phyloP scores from a whole-genome alignment of 108 stramenopile genomes.

The Conticribra guillardii region DNA sequence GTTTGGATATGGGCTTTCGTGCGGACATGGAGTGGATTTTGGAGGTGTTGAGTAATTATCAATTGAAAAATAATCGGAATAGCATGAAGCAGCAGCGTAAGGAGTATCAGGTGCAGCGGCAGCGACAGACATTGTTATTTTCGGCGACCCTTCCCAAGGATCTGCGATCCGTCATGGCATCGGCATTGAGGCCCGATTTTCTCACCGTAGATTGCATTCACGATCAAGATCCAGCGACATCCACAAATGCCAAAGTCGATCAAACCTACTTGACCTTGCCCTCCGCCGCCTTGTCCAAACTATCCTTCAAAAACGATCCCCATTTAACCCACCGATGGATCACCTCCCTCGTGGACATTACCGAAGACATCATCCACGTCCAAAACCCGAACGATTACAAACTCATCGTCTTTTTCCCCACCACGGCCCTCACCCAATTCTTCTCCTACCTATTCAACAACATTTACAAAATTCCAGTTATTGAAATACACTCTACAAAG shows the following conservation, averaged over 20 bases:
- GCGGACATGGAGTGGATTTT: slow-evolving; percentile 80
- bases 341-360: slow-evolving; percentile 45
- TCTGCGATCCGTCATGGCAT: slow-evolving; percentile 61
- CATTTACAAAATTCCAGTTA: slow-evolving; percentile 58
- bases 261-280: slow-evolving; percentile 51
- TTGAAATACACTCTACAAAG: slow-evolving; percentile 86
- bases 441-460: slow-evolving; percentile 69
- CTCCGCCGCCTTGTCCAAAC: no score
- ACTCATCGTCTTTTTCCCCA: slow-evolving; percentile 85
- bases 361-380: slow-evolving; percentile 55
- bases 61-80: slow-evolving; percentile 1
- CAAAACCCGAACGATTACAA: slow-evolving; percentile 79
- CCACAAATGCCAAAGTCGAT: slow-evolving; percentile 40
- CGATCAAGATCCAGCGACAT: slow-evolving; percentile 45
- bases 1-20: slow-evolving; percentile 91
- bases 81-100: background rate
- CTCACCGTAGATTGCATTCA: slow-evolving; percentile 51
- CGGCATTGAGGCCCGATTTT: slow-evolving; percentile 52
- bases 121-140: slow-evolving; percentile 83
- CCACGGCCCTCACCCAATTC: slow-evolving; percentile 69
- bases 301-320: no score
- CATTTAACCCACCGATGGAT: slow-evolving; percentile 23
- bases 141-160: slow-evolving; percentile 74
- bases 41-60: slow-evolving; percentile 11
- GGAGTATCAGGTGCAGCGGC: background rate